Conservation (phyloP, 441 rosid species). For the Populus hybrid region DNA sequence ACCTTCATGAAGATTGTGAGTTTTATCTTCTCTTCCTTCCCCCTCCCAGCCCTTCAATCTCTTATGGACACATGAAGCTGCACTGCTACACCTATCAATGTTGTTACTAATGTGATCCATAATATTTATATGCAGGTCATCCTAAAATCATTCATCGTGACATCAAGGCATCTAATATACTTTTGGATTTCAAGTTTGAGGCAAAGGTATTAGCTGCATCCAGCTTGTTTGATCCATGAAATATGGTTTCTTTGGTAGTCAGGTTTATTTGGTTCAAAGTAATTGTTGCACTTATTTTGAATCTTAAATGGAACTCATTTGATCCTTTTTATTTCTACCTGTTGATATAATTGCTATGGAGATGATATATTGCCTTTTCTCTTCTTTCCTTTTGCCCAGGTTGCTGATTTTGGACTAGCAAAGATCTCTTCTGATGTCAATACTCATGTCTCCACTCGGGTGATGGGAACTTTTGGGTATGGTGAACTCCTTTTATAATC, state of each 20-base stretch:
- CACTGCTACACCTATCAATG: background rate
- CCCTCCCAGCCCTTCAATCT: background rate
- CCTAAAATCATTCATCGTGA: slow-evolving; percentile 99
- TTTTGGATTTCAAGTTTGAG: slow-evolving; percentile 88
- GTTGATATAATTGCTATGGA: background rate
- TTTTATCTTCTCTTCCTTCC: background rate
- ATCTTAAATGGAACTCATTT: background rate
- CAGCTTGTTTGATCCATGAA: background rate
- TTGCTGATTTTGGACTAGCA: slow-evolving; percentile 97
- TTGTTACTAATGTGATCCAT: background rate
- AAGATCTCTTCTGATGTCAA: slow-evolving; percentile 77
- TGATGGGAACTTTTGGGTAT: slow-evolving; percentile 99
- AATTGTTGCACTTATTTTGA: background rate
- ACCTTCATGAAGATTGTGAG: slow-evolving; percentile 98
- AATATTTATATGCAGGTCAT: slow-evolving; percentile 56
- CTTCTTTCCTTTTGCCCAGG: slow-evolving; percentile 40
- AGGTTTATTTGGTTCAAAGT: background rate
- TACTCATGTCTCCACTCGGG: slow-evolving; percentile 95
- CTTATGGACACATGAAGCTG: background rate
- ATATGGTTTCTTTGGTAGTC: background rate
- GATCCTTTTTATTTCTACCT: background rate
- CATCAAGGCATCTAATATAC: slow-evolving; percentile 86
- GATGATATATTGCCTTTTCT: background rate
- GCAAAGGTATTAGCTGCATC: slow-evolving; percentile 59
- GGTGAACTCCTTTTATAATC: slow-evolving; percentile 17